Evolutionary conservation across 768 basidiomycete species (phyloP).

Genomic region (Kwoniella sp.): DNA sequence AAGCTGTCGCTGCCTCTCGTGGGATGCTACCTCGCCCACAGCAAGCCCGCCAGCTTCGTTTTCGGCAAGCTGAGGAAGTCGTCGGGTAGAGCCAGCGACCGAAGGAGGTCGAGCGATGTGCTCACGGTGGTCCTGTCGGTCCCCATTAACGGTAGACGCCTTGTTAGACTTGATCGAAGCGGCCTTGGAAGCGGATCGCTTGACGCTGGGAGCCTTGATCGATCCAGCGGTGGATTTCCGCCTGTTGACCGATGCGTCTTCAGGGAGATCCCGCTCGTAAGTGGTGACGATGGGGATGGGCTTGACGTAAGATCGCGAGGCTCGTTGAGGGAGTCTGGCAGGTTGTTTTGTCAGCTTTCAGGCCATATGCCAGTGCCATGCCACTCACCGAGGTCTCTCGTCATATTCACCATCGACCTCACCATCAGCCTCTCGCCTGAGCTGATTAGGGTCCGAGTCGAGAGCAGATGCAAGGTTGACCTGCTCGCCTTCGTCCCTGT

Average conservation of each 20-base stretch:
- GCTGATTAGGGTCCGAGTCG: conserved; percentile 10
- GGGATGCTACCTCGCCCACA: conserved; percentile 42
- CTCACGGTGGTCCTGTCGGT: conserved; percentile 4
- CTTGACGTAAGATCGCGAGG: conserved; percentile 44
- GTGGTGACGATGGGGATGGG: conserved; percentile 50
- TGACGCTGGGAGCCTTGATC: conserved; percentile 30
- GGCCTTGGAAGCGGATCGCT: conserved; percentile 14
- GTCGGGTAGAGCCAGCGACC: conserved; percentile 28
- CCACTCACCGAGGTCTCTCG: conserved; percentile 19
- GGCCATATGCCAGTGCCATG: not conserved
- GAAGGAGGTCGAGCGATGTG: conserved; percentile 21
- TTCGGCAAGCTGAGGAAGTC: conserved; percentile 21
- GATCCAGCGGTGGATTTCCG: conserved; percentile 35
- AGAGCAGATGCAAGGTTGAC: conserved; percentile 7
- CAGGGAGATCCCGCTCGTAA: conserved; percentile 41
- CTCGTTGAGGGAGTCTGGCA: conserved; percentile 8
- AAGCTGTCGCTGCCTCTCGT: conserved; percentile 43
- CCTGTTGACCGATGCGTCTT: conserved; percentile 25
- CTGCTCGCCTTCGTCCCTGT: conserved; percentile 1
- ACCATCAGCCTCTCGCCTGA: conserved; percentile 6
- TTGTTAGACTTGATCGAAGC: conserved; percentile 19
- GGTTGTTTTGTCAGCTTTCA: not conserved
- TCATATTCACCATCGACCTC: conserved; percentile 7
- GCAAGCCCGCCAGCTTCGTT: conserved; percentile 26
- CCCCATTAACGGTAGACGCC: conserved; percentile 17